A percentile compares a stretch with the other conserved stretches of the same genome.
Conservation (phyloP, 2,329 filamentous ascomycete genomes). For the Fusarium longipes region DNA sequence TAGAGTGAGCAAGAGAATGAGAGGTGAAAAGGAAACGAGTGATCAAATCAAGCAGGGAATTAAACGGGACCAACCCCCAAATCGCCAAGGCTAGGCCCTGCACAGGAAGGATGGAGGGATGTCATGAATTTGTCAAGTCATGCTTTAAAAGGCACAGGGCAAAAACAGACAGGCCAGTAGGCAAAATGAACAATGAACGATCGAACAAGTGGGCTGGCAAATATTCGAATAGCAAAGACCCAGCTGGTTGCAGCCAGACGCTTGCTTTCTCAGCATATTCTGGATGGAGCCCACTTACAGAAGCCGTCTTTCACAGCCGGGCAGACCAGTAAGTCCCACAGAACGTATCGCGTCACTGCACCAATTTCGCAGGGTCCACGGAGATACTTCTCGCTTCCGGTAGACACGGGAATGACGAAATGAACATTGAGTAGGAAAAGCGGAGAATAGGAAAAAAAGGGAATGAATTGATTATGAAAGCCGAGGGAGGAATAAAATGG, state of each 20-base stretch:
- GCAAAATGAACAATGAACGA: neutral
- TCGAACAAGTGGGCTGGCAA: neutral
- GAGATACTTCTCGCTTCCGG: constrained; percentile 40
- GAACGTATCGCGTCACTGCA: constrained; percentile 32
- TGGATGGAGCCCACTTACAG: constrained; percentile 26
- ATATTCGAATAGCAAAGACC: constrained; percentile 18
- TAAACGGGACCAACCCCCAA: constrained; percentile 32
- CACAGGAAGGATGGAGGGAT: neutral
- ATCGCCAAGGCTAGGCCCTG: constrained; percentile 22
- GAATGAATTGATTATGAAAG: constrained; percentile 13
- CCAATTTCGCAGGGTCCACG: constrained; percentile 29
- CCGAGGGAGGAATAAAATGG: constrained; percentile 19
- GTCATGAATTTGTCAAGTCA: constrained; percentile 30
- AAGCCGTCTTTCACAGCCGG: constrained; percentile 17
- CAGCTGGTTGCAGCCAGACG: constrained; percentile 15
- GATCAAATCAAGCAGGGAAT: constrained; percentile 29
- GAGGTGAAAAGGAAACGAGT: constrained; percentile 11
- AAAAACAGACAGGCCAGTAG: neutral
- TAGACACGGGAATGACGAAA: constrained; percentile 30
- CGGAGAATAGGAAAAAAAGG: constrained; percentile 6
- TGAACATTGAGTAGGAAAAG: constrained; percentile 25
- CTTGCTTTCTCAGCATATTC: constrained; percentile 15
- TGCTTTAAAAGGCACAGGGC: constrained; percentile 27
- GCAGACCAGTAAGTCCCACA: constrained; percentile 24
- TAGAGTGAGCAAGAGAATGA: constrained; percentile 4